A percentile compares a stretch with the other conserved stretches of the same genome.
These are phyloP conservation scores for Simmondsia chinensis DNA, from an alignment of 148 eudicot species.

Conservation along the genomic window DNA sequence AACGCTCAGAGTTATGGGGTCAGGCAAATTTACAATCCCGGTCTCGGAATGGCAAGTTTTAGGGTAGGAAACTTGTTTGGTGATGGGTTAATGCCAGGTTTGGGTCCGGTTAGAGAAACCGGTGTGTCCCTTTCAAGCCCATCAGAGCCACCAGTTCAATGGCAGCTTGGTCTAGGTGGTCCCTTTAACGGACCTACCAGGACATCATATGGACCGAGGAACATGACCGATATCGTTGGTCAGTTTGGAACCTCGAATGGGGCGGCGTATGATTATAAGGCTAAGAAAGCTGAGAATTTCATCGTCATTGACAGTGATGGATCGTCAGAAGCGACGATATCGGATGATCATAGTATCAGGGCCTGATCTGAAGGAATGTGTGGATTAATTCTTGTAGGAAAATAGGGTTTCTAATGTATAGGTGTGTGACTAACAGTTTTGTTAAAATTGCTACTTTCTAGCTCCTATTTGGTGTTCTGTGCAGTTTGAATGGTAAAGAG, in stretches of 20 bases:
- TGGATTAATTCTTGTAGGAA: too few relatives aligned
- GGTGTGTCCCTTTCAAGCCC: slow-evolving; percentile 6
- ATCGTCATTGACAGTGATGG: slow-evolving; percentile 43
- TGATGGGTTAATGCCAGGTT: slow-evolving; percentile 7
- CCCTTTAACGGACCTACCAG: slow-evolving; percentile 12
- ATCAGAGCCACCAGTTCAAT: slow-evolving; percentile 5
- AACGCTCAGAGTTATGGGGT: slow-evolving; percentile 7
- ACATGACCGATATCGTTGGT: slow-evolving; percentile 1
- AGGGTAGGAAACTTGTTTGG: slow-evolving; percentile 2
- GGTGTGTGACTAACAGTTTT: too few relatives aligned
- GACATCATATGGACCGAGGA: slow-evolving; percentile 6
- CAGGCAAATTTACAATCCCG: slow-evolving; percentile 9
- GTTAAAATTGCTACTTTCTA: too few relatives aligned
- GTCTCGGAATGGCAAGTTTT: slow-evolving; percentile 11
- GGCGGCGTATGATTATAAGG: slow-evolving; percentile 5
- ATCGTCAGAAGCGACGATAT: slow-evolving; percentile 52
- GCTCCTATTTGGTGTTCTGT: too few relatives aligned
- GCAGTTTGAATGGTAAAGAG: too few relatives aligned
- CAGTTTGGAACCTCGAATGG: not conserved
- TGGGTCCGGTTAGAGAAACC: slow-evolving; percentile 20
- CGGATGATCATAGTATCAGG: slow-evolving; percentile 26
- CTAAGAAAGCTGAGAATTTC: slow-evolving; percentile 6
- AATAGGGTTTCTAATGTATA: too few relatives aligned
- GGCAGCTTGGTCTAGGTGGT: slow-evolving; percentile 11
- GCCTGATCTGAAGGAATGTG: not conserved